Conservation (phyloP, 2,329 filamentous ascomycete genomes). For the Diaporthe aspalathi region DNA sequence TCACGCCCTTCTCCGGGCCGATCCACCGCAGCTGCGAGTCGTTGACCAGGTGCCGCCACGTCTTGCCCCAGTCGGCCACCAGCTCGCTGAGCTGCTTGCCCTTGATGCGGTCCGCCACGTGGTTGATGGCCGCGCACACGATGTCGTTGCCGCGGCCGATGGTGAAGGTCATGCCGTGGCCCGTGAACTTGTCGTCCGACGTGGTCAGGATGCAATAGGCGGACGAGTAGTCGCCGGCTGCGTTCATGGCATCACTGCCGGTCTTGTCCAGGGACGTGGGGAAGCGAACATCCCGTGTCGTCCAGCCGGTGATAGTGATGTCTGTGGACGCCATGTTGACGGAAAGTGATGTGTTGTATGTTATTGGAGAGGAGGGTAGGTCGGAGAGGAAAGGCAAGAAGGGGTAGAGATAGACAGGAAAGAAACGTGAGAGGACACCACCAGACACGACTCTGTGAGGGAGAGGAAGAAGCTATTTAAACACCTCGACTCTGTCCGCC, state of each 20-base stretch:
- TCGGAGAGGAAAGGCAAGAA: neutral
- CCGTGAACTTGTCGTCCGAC: constrained; percentile 71
- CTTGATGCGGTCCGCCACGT: constrained; percentile 80
- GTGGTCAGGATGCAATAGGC: constrained; percentile 95
- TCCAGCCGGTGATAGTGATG: constrained; percentile 79
- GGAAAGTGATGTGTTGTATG: neutral
- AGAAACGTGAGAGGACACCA: neutral
- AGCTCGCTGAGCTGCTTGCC: constrained; percentile 82
- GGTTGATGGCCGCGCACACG: constrained; percentile 84
- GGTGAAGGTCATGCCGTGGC: constrained; percentile 89
- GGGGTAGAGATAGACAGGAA: neutral
- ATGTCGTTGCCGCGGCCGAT: constrained; percentile 93
- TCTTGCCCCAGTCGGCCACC: constrained; percentile 84
- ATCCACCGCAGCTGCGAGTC: constrained; percentile 95
- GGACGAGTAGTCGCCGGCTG: constrained; percentile 89
- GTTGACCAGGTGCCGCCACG: constrained; percentile 91
- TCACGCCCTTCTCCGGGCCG: constrained; percentile 92
- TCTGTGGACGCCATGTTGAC: constrained; percentile 50
- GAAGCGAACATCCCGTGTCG: constrained; percentile 80
- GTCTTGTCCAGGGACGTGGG: constrained; percentile 96
- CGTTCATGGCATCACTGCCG: constrained; percentile 97
- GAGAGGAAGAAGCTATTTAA: constrained; percentile 20
- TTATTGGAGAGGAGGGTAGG: neutral
- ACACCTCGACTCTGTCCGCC: neutral
- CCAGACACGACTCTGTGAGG: neutral